phyloP scores from a whole-genome alignment of 192 early-diverging fungal genomes.

The Gonapodya prolifera region DNA sequence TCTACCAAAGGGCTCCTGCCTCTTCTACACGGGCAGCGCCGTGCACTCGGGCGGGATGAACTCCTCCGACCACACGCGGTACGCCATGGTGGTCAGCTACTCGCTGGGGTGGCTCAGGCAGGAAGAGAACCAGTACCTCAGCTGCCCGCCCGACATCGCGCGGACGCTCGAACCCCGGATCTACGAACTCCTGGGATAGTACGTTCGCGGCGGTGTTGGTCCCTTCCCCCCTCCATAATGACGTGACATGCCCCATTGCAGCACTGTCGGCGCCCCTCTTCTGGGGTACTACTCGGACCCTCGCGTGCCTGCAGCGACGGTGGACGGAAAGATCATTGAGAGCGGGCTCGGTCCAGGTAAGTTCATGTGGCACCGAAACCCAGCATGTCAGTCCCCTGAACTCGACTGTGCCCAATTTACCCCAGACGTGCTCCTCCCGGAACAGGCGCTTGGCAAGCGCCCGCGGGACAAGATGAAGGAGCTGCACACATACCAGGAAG shows the following conservation, averaged over 20 bases:
- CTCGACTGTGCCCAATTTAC: neutral
- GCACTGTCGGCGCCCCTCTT: neutral
- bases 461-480: neutral
- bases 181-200: constrained; percentile 1
- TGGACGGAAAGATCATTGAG: neutral
- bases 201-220: neutral
- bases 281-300: neutral
- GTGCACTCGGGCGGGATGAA: neutral
- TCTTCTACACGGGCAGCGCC: constrained; percentile 3
- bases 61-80: neutral
- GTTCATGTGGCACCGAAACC: neutral
- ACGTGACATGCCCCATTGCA: neutral
- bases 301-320: neutral
- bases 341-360: neutral
- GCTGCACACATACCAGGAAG: neutral
- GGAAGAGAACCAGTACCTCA: constrained; percentile 5
- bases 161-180: neutral
- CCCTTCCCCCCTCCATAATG: neutral
- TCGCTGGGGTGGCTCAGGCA: neutral
- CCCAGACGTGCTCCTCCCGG: neutral
- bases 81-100: neutral
- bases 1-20: constrained; percentile 3
- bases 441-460: neutral
- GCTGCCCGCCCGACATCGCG: constrained; percentile 4
- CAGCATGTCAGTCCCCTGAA: neutral